Evolutionary conservation across 805 yeast genomes (phyloP), one percentile per base, ranked within the genome.

Genomic region (Starmerella vaccinii): DNA sequence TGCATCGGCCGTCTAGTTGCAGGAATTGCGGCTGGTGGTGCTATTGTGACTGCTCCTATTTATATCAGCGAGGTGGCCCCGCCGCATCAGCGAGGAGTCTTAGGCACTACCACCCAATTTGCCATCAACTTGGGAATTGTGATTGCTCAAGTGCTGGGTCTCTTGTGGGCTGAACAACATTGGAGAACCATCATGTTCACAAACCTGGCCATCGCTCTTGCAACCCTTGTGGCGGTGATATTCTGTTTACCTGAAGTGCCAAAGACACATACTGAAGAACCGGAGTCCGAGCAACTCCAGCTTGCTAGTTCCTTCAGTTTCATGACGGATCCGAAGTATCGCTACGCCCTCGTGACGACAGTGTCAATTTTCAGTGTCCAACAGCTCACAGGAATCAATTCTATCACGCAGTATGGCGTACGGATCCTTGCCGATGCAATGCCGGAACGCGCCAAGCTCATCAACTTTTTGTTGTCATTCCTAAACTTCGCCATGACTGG

Each of bases 361-460:
- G 77, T 88, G 0, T 77, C 82, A 2, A 74, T 87, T 16, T 76
- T 89, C 72, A 69, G 81, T 19, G 82, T 89, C 16, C 98, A 92
- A 68, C 98, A 92, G 65, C 77, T 90, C 51, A 80, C 87, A 59
- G 98, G 98, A 30, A 85, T 92, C 63, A 92, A 92, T 65, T 80
- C 95, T 1, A 87, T 92, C 53, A 79, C 92, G 19, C 86, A 90
- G 63, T 92, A 90, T 65, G 98, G 98, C 4, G 96, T 90, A 5
- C 77, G 85, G 13, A 84, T 90, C 1, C 71, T 92, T 47, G 72
- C 81, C n/a, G 69, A 77, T 7, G 68, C 84, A 4, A 74, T 87
- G 55, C 96, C 97, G 1, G 68, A 76, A 12, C 72, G 77, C 49
- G 81, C 97, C 1, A 76, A 83, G 5, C 58, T 75, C 9, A 77